Percentiles rank a stretch among this genome's conserved stretches.
These are phyloP conservation scores for Pelagophyceae sp. DNA, from an alignment of 352 stramenopile species.

Conservation along the genomic window DNA sequence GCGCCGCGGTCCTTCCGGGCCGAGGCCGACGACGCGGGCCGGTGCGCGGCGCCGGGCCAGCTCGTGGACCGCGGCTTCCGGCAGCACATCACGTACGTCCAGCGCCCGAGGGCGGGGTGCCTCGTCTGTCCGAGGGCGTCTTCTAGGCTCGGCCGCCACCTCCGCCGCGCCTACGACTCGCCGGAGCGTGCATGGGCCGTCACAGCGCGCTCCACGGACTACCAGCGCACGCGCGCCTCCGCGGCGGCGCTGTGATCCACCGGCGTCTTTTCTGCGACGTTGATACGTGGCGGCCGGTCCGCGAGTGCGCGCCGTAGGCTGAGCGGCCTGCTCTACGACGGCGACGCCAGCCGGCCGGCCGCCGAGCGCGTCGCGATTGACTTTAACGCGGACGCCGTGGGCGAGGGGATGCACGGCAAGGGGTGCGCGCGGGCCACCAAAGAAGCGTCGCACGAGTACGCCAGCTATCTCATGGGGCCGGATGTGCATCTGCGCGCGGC, in stretches of 20 bases:
- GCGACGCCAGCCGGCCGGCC: neutral
- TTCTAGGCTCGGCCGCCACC: neutral
- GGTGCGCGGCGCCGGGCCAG: neutral
- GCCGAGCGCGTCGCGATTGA: neutral
- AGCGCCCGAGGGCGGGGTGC: too few relatives aligned
- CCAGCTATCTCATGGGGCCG: too few relatives aligned
- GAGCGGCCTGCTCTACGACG: neutral
- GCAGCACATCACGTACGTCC: neutral
- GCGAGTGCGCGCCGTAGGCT: neutral
- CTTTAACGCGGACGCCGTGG: neutral
- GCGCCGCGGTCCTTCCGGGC: neutral
- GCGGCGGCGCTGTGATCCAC: neutral
- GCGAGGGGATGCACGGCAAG: neutral
- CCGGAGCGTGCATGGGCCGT: neutral
- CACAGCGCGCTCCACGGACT: neutral
- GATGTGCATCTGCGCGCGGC: neutral
- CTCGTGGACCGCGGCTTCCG: neutral
- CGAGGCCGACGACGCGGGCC: neutral
- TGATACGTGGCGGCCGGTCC: neutral
- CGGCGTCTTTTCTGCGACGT: constrained; percentile 6
- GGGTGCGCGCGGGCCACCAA: too few relatives aligned
- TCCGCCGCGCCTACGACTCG: neutral
- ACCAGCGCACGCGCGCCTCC: constrained; percentile 4
- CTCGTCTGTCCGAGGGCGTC: too few relatives aligned
- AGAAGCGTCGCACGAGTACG: too few relatives aligned